Evolutionary conservation across 352 stramenopile species (phyloP), one percentile per base, ranked within the genome.

Genomic region (Phytophthora colocasiae): DNA sequence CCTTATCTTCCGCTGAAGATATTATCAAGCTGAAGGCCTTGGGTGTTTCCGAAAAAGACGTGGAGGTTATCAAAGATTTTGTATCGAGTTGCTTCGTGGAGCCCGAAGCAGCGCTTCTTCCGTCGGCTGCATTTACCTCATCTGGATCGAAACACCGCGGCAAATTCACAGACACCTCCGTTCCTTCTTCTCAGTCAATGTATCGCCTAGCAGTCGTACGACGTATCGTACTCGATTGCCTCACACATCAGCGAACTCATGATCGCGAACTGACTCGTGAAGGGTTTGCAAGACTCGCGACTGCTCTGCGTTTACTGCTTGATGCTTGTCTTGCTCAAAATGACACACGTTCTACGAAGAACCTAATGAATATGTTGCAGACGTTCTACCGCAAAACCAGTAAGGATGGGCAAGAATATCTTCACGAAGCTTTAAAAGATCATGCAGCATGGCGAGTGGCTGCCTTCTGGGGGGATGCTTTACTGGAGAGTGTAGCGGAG

Each of bases 31-130:
- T 93, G 32, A 92, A 91, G 48, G 72, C 72, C 11, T 74, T 58
- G 0, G 84, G 85, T 11, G 71, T 95, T 1, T 92, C 81, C 0
- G 57, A 66, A 2, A 90, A 87, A 41, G 87, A 95, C 45, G 65
- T 93, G 11, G 83, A 95, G 46, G 77, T 95, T 38, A 92, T 95
- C 60, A 95, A 93, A 63, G 85, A 95, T 43, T 95, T 95, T 62
- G 66, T 95, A n/a, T 79, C 75, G 17, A 92, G 81, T 53, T 95
- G 87, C 68, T 95, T 95, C 56, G 59, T 87, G 17, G 80, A 91
- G 7, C 76, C 83, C 0, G 85, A 93, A 10, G 73, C 76, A 44
- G 71, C 77, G 22, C 55, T 92, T 34, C 44, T 83, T 17, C 57
- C 52, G 52, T 65, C 55, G 12, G 11, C 51, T 51, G 19, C 65